Percentiles rank a stretch among this genome's conserved stretches.
These are phyloP conservation scores for Berkeleyomyces rouxiae DNA, from an alignment of 2,329 filamentous ascomycete species.

Conservation along the genomic window DNA sequence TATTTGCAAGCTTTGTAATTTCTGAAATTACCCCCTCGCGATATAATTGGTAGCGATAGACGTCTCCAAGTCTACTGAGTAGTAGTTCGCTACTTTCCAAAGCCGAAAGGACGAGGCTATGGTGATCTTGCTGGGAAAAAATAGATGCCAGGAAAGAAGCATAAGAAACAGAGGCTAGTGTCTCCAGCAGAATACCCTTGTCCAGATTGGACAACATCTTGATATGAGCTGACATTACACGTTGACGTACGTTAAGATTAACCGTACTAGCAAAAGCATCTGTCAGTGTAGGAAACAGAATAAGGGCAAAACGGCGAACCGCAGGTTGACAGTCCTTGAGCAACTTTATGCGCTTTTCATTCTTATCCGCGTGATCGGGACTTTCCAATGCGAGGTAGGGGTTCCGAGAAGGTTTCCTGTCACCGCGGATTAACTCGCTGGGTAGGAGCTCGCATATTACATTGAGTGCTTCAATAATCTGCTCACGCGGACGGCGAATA, in stretches of 20 bases:
- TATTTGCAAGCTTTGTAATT: conserved; percentile 58
- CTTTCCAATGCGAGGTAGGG: background rate
- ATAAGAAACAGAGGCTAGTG: conserved; percentile 76
- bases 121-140: conserved; percentile 85
- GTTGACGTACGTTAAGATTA: conserved; percentile 84
- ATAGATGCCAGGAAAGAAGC: conserved; percentile 92
- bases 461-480: conserved; percentile 93
- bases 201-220: conserved; percentile 98
- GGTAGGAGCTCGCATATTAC: conserved; percentile 92
- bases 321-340: conserved; percentile 70
- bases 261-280: conserved; percentile 97
- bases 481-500: conserved; percentile 86
- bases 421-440: conserved; percentile 23
- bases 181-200: conserved; percentile 64
- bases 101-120: conserved; percentile 69
- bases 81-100: conserved; percentile 81
- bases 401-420: conserved; percentile 20
- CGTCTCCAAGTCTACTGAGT: conserved; percentile 62
- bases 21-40: conserved; percentile 90
- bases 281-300: conserved; percentile 84
- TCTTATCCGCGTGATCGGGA: conserved; percentile 22
- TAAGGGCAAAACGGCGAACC: conserved; percentile 80
- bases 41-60: conserved; percentile 94
- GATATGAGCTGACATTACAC: conserved; percentile 84
- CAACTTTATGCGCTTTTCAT: conserved; percentile 68